Percentiles rank a stretch among this genome's conserved stretches.
Evolutionary conservation across 2,329 filamentous ascomycete species (phyloP).

Genomic region (Uncinocarpus reesii): DNA sequence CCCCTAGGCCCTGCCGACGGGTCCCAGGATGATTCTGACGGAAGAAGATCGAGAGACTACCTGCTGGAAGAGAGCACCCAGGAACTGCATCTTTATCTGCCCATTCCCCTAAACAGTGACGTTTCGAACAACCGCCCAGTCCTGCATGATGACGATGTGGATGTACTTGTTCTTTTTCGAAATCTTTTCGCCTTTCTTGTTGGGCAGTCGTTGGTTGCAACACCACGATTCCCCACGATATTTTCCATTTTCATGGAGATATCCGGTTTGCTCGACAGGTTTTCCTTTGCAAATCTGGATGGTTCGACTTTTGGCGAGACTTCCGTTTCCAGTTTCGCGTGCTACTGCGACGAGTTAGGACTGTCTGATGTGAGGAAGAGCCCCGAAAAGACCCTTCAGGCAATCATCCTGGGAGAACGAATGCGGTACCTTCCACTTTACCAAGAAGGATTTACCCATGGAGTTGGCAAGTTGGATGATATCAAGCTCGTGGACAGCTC

Average conservation of each 20-base stretch:
- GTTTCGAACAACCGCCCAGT: constrained; percentile 27
- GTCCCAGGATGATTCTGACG: constrained; percentile 37
- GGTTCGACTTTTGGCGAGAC: constrained; percentile 55
- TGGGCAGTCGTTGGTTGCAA: constrained; percentile 53
- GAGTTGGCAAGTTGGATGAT: constrained; percentile 70
- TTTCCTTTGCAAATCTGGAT: constrained; percentile 52
- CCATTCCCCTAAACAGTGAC: constrained; percentile 47
- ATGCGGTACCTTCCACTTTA: constrained; percentile 76
- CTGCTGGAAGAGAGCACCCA: constrained; percentile 38
- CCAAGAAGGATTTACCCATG: constrained; percentile 84
- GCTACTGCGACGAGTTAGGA: constrained; percentile 64
- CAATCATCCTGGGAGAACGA: constrained; percentile 75
- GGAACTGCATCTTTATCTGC: constrained; percentile 49
- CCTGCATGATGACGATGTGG: constrained; percentile 41
- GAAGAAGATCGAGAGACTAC: constrained; percentile 39
- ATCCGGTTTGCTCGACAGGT: constrained; percentile 47
- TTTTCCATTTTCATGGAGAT: constrained; percentile 54
- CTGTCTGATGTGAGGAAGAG: constrained; percentile 72
- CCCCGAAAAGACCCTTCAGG: constrained; percentile 80
- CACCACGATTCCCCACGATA: constrained; percentile 43
- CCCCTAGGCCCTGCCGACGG: constrained; percentile 22
- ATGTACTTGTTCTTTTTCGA: constrained; percentile 49
- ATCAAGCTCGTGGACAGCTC: constrained; percentile 59
- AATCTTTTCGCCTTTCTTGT: constrained; percentile 55
- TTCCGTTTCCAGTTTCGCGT: constrained; percentile 41